These are phyloP conservation scores for Ceratocystis albifundus DNA, from an alignment of 2,329 filamentous ascomycete genomes.

Conservation along the genomic window DNA sequence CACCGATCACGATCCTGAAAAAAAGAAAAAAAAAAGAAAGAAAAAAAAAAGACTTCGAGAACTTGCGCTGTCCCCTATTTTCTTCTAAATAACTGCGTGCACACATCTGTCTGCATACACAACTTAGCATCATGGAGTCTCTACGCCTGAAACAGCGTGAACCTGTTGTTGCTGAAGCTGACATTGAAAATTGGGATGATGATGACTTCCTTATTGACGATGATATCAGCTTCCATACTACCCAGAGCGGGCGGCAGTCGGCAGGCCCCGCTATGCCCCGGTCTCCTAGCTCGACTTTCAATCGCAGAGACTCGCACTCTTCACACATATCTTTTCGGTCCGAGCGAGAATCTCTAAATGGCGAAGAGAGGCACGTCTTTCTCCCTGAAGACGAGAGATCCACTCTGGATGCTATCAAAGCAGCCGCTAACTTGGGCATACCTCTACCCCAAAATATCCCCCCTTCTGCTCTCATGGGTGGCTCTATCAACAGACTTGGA, in stretches of 20 bases:
- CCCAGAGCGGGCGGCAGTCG: slow-evolving; percentile 34
- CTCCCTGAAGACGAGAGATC: slow-evolving; percentile 75
- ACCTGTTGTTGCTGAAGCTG: slow-evolving; percentile 44
- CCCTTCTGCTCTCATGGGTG: slow-evolving; percentile 77
- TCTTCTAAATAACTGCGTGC: background rate
- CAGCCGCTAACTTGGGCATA: slow-evolving; percentile 80
- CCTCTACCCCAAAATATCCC: slow-evolving; percentile 80
- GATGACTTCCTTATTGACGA: slow-evolving; percentile 61
- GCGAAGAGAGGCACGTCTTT: slow-evolving; percentile 78
- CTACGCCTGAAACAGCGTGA: slow-evolving; percentile 43
- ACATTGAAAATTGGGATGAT: slow-evolving; percentile 69
- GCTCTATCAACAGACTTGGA: slow-evolving; percentile 83
- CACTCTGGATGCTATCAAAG: slow-evolving; percentile 71
- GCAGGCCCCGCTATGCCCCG: slow-evolving; percentile 34
- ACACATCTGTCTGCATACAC: background rate
- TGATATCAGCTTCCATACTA: slow-evolving; percentile 42
- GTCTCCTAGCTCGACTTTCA: slow-evolving; percentile 31
- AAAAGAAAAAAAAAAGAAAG: no score
- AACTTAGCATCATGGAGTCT: slow-evolving; percentile 38
- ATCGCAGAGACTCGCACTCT: slow-evolving; percentile 65
- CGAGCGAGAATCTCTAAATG: slow-evolving; percentile 62
- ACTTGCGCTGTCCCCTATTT: background rate
- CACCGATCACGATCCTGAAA: background rate
- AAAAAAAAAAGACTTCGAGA: background rate
- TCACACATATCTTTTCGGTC: slow-evolving; percentile 73